Conservation (phyloP, 345 rosid genomes). For the Salix purpurea region DNA sequence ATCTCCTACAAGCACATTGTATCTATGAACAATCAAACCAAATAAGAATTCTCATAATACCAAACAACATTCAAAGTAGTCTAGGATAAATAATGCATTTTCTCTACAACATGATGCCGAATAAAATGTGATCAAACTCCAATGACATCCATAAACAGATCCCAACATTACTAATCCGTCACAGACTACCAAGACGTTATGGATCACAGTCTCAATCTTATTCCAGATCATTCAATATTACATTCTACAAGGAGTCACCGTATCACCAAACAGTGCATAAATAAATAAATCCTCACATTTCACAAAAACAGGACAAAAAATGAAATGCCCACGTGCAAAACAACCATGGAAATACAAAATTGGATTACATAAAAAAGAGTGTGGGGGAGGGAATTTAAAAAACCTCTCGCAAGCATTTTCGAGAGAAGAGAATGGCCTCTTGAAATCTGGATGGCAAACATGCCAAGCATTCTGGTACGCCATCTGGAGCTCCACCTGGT, state of each 20-base stretch:
- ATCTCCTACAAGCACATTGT: neutral
- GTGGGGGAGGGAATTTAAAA: neutral
- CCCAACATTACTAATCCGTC: neutral
- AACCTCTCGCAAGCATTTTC: conserved; percentile 98
- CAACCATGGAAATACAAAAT: neutral
- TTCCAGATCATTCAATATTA: neutral
- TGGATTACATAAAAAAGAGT: neutral
- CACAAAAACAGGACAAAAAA: neutral
- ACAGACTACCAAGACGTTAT: neutral
- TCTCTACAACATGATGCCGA: neutral
- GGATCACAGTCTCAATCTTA: neutral
- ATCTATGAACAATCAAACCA: neutral
- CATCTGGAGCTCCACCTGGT: conserved; percentile 77
- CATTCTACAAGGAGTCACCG: neutral
- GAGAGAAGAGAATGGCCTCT: conserved; percentile 77
- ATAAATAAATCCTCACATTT: neutral
- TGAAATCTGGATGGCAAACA: conserved; percentile 83
- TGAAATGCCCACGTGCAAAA: neutral
- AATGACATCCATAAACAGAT: neutral
- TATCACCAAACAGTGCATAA: neutral
- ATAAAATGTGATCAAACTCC: neutral
- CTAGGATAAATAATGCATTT: neutral
- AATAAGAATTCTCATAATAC: neutral
- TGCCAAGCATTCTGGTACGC: conserved; percentile 97
- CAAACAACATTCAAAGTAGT: neutral